Percentiles rank a stretch among this genome's conserved stretches.
Conservation (phyloP, 2,329 filamentous ascomycete species). For the Paecilomyces sp. region DNA sequence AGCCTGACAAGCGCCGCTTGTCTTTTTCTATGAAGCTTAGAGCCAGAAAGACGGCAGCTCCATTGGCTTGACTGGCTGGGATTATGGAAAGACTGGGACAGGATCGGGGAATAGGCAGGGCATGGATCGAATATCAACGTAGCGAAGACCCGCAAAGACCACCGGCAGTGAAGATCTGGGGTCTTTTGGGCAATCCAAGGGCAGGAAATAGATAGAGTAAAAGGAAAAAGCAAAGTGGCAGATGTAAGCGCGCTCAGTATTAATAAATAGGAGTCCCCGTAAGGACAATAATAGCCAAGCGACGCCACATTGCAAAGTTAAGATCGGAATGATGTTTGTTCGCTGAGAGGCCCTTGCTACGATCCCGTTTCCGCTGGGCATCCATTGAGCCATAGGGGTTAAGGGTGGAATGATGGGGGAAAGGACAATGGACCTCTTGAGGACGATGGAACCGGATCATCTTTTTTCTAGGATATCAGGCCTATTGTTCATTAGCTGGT, state of each 20-base stretch:
- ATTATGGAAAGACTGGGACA: neutral
- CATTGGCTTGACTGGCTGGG: neutral
- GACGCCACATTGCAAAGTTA: neutral
- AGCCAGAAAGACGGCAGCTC: neutral
- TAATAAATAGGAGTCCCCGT: neutral
- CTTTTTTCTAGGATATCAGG: neutral
- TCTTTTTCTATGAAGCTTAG: neutral
- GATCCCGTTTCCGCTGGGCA: neutral
- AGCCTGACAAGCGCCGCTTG: neutral
- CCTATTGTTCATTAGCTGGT: neutral
- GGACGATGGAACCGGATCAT: neutral
- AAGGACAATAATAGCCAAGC: neutral
- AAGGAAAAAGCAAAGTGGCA: neutral
- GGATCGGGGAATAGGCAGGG: neutral
- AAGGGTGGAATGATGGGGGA: neutral
- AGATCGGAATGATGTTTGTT: neutral
- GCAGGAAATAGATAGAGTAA: neutral
- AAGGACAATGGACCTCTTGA: neutral
- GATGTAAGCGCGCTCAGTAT: neutral
- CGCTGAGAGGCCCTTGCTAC: neutral
- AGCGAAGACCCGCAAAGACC: neutral
- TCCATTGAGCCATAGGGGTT: neutral
- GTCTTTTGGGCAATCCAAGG: neutral
- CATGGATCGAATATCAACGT: neutral
- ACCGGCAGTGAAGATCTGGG: neutral